phyloP scores from a whole-genome alignment of 2,329 filamentous ascomycete genomes.

The Rutstroemia sydowiana region DNA sequence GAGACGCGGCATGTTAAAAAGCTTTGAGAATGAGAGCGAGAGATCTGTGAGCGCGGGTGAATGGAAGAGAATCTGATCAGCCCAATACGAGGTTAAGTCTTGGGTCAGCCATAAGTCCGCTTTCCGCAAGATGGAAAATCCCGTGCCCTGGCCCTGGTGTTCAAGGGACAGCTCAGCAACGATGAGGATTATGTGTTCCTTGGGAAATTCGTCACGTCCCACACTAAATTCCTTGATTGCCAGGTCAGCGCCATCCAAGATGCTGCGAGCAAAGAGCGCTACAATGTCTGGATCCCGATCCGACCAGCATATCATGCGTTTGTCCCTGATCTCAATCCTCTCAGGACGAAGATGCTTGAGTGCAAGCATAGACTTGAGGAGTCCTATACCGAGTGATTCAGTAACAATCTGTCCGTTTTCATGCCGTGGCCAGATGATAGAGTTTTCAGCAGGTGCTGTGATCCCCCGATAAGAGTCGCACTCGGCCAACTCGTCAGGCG shows the following conservation, averaged over 20 bases:
- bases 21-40: slow-evolving; percentile 8
- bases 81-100: slow-evolving; percentile 8
- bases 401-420: slow-evolving; percentile 9
- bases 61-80: slow-evolving; percentile 8
- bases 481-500: neutral
- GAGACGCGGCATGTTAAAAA: neutral
- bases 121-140: slow-evolving; percentile 8
- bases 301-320: slow-evolving; percentile 1
- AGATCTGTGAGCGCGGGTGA: slow-evolving; percentile 11
- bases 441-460: slow-evolving; percentile 3
- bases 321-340: slow-evolving; percentile 11
- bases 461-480: neutral
- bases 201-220: neutral
- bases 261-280: slow-evolving; percentile 8
- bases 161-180: slow-evolving; percentile 10
- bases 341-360: slow-evolving; percentile 11
- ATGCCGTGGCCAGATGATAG: slow-evolving; percentile 8
- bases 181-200: slow-evolving; percentile 8
- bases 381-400: slow-evolving; percentile 9
- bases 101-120: slow-evolving; percentile 3
- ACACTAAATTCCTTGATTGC: slow-evolving; percentile 7
- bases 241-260: slow-evolving; percentile 10
- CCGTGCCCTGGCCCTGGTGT: slow-evolving; percentile 11
- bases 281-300: slow-evolving; percentile 7
- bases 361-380: slow-evolving; percentile 11